Evolutionary conservation across 768 basidiomycete genomes (phyloP).

Genomic region (Podaxis pistillaris): DNA sequence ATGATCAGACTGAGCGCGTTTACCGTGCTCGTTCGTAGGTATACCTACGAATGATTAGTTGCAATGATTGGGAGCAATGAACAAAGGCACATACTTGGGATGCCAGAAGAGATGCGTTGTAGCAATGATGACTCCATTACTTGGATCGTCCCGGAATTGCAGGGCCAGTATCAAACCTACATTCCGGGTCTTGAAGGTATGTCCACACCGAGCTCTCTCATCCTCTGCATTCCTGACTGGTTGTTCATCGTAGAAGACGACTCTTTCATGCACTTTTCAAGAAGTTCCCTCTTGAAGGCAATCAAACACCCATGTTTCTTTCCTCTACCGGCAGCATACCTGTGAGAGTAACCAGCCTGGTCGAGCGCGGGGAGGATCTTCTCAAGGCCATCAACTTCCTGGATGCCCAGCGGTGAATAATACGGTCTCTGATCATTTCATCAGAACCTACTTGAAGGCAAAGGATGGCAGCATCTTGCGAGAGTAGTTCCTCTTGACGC

Average conservation of each 20-base stretch:
- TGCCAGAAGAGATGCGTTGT: constrained; percentile 98
- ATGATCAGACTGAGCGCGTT: background rate
- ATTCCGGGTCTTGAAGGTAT: constrained; percentile 74
- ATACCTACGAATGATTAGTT: constrained; percentile 43
- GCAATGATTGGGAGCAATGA: background rate
- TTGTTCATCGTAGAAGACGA: constrained; percentile 71
- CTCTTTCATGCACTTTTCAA: constrained; percentile 42
- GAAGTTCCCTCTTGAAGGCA: constrained; percentile 58
- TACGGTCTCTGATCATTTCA: background rate
- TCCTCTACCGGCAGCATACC: constrained; percentile 64
- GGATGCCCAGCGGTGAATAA: background rate
- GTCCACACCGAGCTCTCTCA: constrained; percentile 42
- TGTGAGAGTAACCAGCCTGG: constrained; percentile 58
- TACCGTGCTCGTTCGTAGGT: constrained; percentile 83
- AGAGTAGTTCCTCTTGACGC: constrained; percentile 73
- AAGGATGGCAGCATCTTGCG: constrained; percentile 73
- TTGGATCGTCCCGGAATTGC: constrained; percentile 34
- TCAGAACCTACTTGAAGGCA: constrained; percentile 72
- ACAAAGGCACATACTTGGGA: constrained; percentile 55
- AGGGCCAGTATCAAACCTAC: constrained; percentile 77
- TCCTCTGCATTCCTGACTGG: constrained; percentile 41
- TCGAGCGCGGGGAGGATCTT: constrained; percentile 69
- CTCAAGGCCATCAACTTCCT: constrained; percentile 89
- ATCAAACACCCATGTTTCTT: constrained; percentile 90
- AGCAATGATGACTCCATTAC: constrained; percentile 67